Evolutionary conservation across 257 asterid species (phyloP).

Genomic region (Cynanchum wilfordii): DNA sequence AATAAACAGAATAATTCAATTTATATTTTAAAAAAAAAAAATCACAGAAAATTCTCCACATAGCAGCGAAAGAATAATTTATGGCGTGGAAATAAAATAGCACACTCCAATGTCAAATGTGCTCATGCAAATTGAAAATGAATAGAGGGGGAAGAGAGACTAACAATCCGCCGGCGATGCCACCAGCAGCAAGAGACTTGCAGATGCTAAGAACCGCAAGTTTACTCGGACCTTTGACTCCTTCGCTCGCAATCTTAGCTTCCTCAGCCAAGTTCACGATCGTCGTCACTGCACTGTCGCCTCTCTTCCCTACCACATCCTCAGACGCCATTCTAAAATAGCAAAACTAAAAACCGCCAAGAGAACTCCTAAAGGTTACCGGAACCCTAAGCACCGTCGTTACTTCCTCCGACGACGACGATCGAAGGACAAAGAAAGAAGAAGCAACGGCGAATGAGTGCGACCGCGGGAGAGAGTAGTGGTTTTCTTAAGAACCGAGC

Average conservation of each 20-base stretch:
- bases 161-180: slow-evolving; percentile 94
- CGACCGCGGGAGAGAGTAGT: neutral
- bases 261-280: slow-evolving; percentile 83
- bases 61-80: neutral
- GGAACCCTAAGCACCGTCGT: slow-evolving; percentile 2
- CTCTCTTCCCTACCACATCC: slow-evolving; percentile 61
- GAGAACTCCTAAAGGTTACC: neutral
- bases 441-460: neutral
- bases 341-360: neutral
- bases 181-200: slow-evolving; percentile 90
- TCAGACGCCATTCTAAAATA: slow-evolving; percentile 57
- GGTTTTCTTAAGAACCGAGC: neutral
- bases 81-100: neutral
- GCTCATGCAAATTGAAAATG: neutral
- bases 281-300: slow-evolving; percentile 75
- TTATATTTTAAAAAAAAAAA: too few relatives aligned
- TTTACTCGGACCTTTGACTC: slow-evolving; percentile 52
- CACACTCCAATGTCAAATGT: neutral
- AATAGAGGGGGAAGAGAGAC: slow-evolving; percentile 19
- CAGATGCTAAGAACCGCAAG: slow-evolving; percentile 55
- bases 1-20: neutral
- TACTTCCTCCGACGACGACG: neutral
- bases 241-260: slow-evolving; percentile 78
- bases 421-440: neutral
- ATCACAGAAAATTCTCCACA: neutral